Evolutionary conservation across 306 rosid genomes (phyloP).

Genomic region (Urtica urens): DNA sequence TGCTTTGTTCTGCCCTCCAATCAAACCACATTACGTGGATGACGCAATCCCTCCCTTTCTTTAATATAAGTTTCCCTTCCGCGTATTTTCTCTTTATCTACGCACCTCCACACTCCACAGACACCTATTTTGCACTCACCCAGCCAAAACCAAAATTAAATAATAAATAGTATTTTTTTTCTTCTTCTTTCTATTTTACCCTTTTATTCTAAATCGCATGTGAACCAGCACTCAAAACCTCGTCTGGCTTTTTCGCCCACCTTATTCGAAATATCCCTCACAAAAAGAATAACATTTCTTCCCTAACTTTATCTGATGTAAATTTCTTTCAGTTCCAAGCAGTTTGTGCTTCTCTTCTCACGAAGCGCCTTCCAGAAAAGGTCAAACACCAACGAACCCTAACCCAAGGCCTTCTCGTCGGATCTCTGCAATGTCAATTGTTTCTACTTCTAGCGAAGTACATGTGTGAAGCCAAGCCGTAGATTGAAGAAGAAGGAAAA

Average conservation of each 20-base stretch:
- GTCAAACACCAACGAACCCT: too few relatives aligned
- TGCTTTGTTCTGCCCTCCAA: slow-evolving; percentile 8
- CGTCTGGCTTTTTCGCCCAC: slow-evolving; percentile 16
- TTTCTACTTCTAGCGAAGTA: too few relatives aligned
- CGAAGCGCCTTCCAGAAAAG: too few relatives aligned
- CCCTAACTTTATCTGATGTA: background rate
- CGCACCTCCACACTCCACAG: background rate
- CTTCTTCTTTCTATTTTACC: background rate
- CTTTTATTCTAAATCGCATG: slow-evolving; percentile 30
- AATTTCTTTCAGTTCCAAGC: background rate
- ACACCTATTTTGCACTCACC: slow-evolving; percentile 2
- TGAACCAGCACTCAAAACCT: slow-evolving; percentile 36
- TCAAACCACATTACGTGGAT: slow-evolving; percentile 11
- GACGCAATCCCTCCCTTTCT: slow-evolving; percentile 7
- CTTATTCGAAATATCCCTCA: background rate
- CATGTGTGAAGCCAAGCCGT: too few relatives aligned
- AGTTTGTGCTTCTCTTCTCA: too few relatives aligned
- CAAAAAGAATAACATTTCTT: slow-evolving; percentile 2
- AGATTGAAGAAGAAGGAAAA: too few relatives aligned
- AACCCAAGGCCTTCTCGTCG: too few relatives aligned
- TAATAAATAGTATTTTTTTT: too few relatives aligned
- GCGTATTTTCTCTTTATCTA: background rate
- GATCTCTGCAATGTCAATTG: too few relatives aligned
- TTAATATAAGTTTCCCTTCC: background rate
- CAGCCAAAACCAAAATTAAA: background rate